phyloP scores from a whole-genome alignment of 164 flowering plant species.

The Chimonanthus salicifolius region DNA sequence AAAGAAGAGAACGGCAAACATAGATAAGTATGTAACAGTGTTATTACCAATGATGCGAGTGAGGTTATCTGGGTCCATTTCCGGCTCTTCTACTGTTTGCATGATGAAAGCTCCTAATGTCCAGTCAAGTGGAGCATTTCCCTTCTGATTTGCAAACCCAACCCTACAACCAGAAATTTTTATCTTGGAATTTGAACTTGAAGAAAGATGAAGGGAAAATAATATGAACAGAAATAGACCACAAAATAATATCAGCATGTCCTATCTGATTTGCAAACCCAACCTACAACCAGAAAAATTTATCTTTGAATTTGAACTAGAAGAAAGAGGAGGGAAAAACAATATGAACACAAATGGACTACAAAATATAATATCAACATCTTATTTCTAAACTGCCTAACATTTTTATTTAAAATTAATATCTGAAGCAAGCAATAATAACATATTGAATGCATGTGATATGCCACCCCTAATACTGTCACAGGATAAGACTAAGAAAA shows the following conservation, averaged over 20 bases:
- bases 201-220: too few species aligned
- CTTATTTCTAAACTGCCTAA: background rate
- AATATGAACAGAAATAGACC: too few species aligned
- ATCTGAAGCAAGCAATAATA: too few species aligned
- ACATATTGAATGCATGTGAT: background rate
- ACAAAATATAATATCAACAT: too few species aligned
- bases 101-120: conserved; percentile 47
- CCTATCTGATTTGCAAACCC: conserved; percentile 29
- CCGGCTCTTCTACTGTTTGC: conserved; percentile 29
- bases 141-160: conserved; percentile 28
- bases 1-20: conserved; percentile 36
- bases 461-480: background rate
- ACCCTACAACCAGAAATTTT: conserved; percentile 23
- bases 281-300: conserved; percentile 19
- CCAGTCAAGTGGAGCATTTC: conserved; percentile 38
- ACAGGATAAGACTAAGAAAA: background rate
- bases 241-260: background rate
- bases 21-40: conserved; percentile 25
- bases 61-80: conserved; percentile 19
- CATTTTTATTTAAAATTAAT: background rate
- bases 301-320: background rate
- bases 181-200: background rate
- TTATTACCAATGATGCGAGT: conserved; percentile 26
- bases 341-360: too few species aligned
- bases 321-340: too few species aligned